These are phyloP conservation scores for Nyssa sinensis DNA, from an alignment of 148 eudicot genomes.

Conservation along the genomic window DNA sequence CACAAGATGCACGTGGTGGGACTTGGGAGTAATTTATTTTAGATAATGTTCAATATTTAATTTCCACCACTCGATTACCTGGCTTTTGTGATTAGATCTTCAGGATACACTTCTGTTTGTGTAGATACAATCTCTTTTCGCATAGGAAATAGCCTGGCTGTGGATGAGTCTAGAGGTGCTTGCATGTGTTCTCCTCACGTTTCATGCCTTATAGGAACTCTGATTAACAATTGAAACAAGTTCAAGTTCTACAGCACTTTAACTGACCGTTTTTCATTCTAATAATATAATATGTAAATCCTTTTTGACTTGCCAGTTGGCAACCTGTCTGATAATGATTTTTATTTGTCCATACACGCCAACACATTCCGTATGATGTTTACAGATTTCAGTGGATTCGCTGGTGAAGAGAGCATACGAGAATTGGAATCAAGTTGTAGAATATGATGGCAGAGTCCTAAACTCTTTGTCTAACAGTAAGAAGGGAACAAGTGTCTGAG, in stretches of 20 bases:
- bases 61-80: not conserved
- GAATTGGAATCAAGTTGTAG: conserved; percentile 35
- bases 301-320: no score
- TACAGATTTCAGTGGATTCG: conserved; percentile 34
- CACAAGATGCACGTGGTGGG: no score
- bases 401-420: conserved; percentile 35
- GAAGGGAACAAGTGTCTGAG: conserved; percentile 3
- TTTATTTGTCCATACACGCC: not conserved
- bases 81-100: not conserved
- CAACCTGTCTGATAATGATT: no score
- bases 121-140: not conserved
- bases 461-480: conserved; percentile 16
- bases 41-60: no score
- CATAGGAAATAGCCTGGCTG: not conserved
- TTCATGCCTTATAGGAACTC: no score
- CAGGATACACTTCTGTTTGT: no score
- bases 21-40: no score
- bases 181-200: no score
- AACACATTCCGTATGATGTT: not conserved
- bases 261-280: no score
- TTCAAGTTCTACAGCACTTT: not conserved
- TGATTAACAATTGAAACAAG: not conserved
- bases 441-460: conserved; percentile 32
- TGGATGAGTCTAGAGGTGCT: no score
- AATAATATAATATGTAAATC: no score